These are phyloP conservation scores for Seiridium unicorne DNA, from an alignment of 2,329 filamentous ascomycete genomes.

Conservation along the genomic window DNA sequence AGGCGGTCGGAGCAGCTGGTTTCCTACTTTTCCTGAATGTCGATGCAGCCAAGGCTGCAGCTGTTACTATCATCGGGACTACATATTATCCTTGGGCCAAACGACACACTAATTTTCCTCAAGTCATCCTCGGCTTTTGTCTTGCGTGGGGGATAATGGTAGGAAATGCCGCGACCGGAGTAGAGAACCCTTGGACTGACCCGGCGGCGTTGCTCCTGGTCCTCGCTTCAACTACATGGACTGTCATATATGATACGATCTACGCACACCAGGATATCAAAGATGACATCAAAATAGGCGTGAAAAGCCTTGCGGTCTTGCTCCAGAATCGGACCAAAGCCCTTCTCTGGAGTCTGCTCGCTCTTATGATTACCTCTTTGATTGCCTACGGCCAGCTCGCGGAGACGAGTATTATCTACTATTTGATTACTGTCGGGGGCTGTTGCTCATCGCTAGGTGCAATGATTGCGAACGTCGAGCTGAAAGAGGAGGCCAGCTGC, in stretches of 20 bases:
- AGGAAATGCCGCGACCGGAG: slow-evolving; percentile 24
- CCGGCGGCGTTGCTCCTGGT: slow-evolving; percentile 19
- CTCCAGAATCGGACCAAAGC: slow-evolving; percentile 23
- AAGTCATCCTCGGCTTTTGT: slow-evolving; percentile 32
- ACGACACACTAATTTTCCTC: slow-evolving; percentile 31
- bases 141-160: slow-evolving; percentile 29
- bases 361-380: slow-evolving; percentile 20
- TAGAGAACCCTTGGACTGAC: slow-evolving; percentile 15
- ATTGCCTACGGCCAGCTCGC: slow-evolving; percentile 15
- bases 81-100: slow-evolving; percentile 33
- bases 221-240: slow-evolving; percentile 28
- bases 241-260: slow-evolving; percentile 33
- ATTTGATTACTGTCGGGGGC: slow-evolving; percentile 20
- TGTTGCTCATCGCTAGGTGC: slow-evolving; percentile 21
- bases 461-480: slow-evolving; percentile 26
- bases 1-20: slow-evolving; percentile 20
- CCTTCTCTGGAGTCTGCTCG: slow-evolving; percentile 18
- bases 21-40: slow-evolving; percentile 21
- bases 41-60: slow-evolving; percentile 20
- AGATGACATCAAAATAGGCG: slow-evolving; percentile 29
- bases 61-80: slow-evolving; percentile 25
- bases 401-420: slow-evolving; percentile 18
- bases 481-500: slow-evolving; percentile 25
- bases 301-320: slow-evolving; percentile 31
- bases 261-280: slow-evolving; percentile 33